Conservation (phyloP, 306 rosid species). For the Prunus davidiana region DNA sequence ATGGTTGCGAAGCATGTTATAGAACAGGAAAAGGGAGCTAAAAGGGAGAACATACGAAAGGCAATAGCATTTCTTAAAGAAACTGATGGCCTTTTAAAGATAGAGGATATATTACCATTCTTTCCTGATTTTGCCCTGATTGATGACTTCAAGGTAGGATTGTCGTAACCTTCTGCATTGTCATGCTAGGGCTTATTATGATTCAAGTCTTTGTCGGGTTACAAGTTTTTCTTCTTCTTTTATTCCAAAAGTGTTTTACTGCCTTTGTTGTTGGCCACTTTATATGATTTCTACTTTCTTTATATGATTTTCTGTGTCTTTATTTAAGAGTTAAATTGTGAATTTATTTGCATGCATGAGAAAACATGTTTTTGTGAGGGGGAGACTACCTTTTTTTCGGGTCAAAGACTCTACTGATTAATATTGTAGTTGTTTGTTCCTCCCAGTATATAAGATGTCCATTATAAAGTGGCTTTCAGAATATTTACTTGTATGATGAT, state of each 20-base stretch:
- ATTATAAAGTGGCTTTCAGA: background rate
- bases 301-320: background rate
- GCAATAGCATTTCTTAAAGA: conserved; percentile 99
- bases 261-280: background rate
- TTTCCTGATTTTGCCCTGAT: conserved; percentile 96
- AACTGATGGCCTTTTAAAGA: conserved; percentile 94
- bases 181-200: conserved; percentile 1
- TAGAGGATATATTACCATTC: conserved; percentile 93
- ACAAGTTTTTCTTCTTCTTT: background rate
- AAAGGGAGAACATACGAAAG: conserved; percentile 94
- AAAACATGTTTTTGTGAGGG: too few relatives aligned
- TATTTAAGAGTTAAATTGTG: background rate
- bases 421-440: background rate
- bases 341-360: background rate
- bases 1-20: conserved; percentile 97
- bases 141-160: conserved; percentile 88
- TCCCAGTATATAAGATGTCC: background rate
- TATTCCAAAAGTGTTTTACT: background rate
- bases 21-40: conserved; percentile 92
- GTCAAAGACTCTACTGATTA: background rate
- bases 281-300: background rate
- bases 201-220: background rate
- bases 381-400: too few relatives aligned
- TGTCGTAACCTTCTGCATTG: conserved; percentile 1
- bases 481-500: background rate